Evolutionary conservation across 2,329 filamentous ascomycete species (phyloP).

Genomic region (Xylaria sp.): DNA sequence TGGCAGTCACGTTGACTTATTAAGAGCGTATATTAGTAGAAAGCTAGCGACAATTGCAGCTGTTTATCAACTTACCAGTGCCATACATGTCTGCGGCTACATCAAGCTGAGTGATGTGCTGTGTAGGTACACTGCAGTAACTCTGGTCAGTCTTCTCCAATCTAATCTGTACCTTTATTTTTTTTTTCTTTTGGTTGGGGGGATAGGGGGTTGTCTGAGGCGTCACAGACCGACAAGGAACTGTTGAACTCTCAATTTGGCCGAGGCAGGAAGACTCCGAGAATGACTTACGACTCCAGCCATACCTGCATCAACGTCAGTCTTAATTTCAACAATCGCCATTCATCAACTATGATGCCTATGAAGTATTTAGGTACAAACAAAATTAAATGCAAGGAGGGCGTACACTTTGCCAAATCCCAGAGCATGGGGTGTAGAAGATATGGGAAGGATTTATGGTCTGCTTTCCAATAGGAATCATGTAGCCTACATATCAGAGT

Average conservation of each 20-base stretch:
- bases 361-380: background rate
- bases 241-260: background rate
- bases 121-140: constrained; percentile 56
- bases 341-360: background rate
- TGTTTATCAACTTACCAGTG: constrained; percentile 51
- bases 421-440: constrained; percentile 73
- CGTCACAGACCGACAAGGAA: background rate
- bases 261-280: background rate
- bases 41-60: background rate
- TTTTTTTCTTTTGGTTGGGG: too few relatives aligned
- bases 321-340: background rate
- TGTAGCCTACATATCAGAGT: constrained; percentile 47
- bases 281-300: constrained; percentile 61
- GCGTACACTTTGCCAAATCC: constrained; percentile 71
- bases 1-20: constrained; percentile 65
- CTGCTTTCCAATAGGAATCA: constrained; percentile 75
- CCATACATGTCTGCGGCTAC: constrained; percentile 67
- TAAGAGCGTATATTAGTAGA: background rate
- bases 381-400: background rate
- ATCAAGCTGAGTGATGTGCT: constrained; percentile 68
- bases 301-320: constrained; percentile 64
- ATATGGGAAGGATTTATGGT: constrained; percentile 67
- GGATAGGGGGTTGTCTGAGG: background rate
- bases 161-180: background rate
- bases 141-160: background rate